These are phyloP conservation scores for Epichloe typhina DNA, from an alignment of 2,329 filamentous ascomycete species.

Conservation along the genomic window DNA sequence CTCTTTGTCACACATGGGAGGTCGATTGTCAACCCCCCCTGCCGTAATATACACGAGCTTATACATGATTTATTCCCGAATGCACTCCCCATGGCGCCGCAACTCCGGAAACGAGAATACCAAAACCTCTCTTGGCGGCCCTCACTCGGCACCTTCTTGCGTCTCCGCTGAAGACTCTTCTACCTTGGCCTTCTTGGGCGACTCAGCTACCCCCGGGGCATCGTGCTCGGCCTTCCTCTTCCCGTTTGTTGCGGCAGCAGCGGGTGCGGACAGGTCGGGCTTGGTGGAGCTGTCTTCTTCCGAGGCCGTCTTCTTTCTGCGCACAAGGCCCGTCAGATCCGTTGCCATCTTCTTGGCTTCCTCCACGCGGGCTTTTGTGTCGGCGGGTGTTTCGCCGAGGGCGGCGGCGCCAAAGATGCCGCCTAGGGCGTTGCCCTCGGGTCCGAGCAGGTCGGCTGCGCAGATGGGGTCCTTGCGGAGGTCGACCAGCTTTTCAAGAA, in stretches of 20 bases:
- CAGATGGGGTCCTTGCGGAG: conserved; percentile 46
- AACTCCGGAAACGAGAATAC: neutral
- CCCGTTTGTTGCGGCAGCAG: conserved; percentile 21
- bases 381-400: conserved; percentile 46
- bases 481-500: conserved; percentile 43
- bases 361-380: conserved; percentile 51
- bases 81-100: neutral
- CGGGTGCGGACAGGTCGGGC: conserved; percentile 5
- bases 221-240: conserved; percentile 24
- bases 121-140: neutral
- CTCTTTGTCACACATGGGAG: too few species aligned
- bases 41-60: too few species aligned
- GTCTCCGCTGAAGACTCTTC: conserved; percentile 9
- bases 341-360: conserved; percentile 63
- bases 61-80: too few species aligned
- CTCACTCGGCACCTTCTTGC: neutral
- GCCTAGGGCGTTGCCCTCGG: conserved; percentile 29
- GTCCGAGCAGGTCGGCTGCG: conserved; percentile 22
- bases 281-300: conserved; percentile 11
- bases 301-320: conserved; percentile 48
- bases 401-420: conserved; percentile 52
- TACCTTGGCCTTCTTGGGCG: conserved; percentile 24
- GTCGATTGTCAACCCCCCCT: too few species aligned
- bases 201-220: conserved; percentile 13
- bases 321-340: conserved; percentile 61